Evolutionary conservation across 140 eudicot genomes (phyloP), one percentile per base, ranked within the genome.

Genomic region (Bidens hawaiensis): DNA sequence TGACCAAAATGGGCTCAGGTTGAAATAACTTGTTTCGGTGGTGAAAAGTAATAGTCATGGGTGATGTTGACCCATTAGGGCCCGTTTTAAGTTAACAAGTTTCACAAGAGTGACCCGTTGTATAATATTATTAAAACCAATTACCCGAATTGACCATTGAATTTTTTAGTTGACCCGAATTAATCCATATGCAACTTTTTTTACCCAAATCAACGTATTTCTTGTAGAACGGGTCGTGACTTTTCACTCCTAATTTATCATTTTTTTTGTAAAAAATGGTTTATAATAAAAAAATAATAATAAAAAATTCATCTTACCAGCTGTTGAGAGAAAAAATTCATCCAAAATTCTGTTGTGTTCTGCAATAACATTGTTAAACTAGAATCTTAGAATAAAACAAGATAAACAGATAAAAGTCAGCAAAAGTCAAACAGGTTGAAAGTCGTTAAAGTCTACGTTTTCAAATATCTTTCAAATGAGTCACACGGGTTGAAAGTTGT

Each of bases 281-380:
- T 69, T 15, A 50, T 34, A 73, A 0, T 33, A 42, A 63, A 55
- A 24, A 23, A n/a, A n/a, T n/a, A n/a, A 17, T n/a, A n/a, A n/a
- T n/a, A n/a, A n/a, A 15, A 27, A 45, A 15, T 28, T 22, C n/a
- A 18, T 23, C 66, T 77, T 83, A 93, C 99, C 99, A 23, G 95
- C 96, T 42, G 99, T 88, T 46, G 99, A 93, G 65, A 85, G 82
- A 75, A 82, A 93, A 78, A 93, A 93, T 64, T 88, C 99, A 26
- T 93, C 99, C 74, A 93, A 75, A 58, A 82, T 83, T 82, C 77
- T 85, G 70, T 90, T 90, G 31, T 93, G 96, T 68, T 88, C 99
- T 93, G 99, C 68, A 57, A 79, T 40, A 22, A 57, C 24, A 51
- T 57, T 4, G 46, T 48, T 15, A 16, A 22, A 52, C 21, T 13